These are phyloP conservation scores for Aechmea fasciata DNA, from an alignment of 176 grass and related monocot species.

Conservation along the genomic window DNA sequence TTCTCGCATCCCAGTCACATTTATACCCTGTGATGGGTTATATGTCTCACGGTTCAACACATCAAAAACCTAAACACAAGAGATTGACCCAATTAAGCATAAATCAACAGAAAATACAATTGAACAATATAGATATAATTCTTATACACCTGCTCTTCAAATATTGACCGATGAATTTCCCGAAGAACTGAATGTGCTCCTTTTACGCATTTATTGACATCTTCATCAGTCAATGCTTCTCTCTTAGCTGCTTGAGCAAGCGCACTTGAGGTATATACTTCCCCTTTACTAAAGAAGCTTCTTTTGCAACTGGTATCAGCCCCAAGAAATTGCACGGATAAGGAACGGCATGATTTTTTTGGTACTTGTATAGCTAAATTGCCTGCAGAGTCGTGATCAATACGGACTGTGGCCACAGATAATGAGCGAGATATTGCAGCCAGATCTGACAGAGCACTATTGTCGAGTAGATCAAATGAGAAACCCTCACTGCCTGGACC, in stretches of 20 bases:
- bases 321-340: constrained; percentile 61
- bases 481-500: constrained; percentile 44
- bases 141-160: constrained; percentile 64
- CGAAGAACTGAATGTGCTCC: constrained; percentile 62
- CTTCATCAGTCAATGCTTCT: constrained; percentile 35
- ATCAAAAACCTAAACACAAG: constrained; percentile 63
- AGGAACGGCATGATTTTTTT: constrained; percentile 45
- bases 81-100: constrained; percentile 14
- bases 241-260: constrained; percentile 22
- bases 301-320: constrained; percentile 22
- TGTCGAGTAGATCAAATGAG: constrained; percentile 76
- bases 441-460: constrained; percentile 30
- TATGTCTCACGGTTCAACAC: constrained; percentile 73
- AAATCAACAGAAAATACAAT: constrained; percentile 16
- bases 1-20: constrained; percentile 84
- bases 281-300: constrained; percentile 25
- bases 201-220: constrained; percentile 51
- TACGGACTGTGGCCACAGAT: constrained; percentile 39
- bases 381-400: constrained; percentile 55
- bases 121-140: neutral
- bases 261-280: constrained; percentile 28
- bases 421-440: constrained; percentile 30
- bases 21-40: constrained; percentile 51
- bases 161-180: constrained; percentile 62
- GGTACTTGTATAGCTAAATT: constrained; percentile 65